Evolutionary conservation across 257 asterid species (phyloP), one percentile per base, ranked within the genome.

Genomic region (Fraxinus anomala): DNA sequence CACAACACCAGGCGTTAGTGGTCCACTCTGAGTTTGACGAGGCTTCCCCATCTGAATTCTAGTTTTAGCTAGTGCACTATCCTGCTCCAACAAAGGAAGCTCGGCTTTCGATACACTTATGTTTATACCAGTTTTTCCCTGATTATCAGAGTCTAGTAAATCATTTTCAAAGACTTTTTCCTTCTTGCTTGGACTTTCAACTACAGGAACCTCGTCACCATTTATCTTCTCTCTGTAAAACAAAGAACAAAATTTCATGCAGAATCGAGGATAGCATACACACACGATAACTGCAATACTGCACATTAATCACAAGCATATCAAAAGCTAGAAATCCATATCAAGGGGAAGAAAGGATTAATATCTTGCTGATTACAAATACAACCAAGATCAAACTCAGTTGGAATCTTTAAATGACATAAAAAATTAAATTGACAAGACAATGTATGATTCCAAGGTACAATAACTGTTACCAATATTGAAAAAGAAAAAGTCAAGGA

Each of bases 11-110:
- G 96, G 92, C 89, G 81, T 85, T 84, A 96, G 96, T 11, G 98
- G 98, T 80, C 99, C 99, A 80, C 98, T 92, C 82, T 88, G 97
- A 80, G 90, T 88, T 91, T 89, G 93, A 76, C 96, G 96, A 83
- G 88, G 77, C 83, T 85, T 90, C 68, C 79, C 82, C 31, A 86
- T 74, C 87, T 89, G 96, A 83, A 67, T 85, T 82, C 82, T 86
- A 76, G 82, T 75, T 84, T 87, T 94, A 81, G 86, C 78, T 28
- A 42, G 86, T 69, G 80, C 76, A 65, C 73, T 80, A 83, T 91
- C 97, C 84, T 87, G 90, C 76, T 92, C 97, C 23, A 85, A 85
- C 77, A 85, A 10, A 39, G 83, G 83, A 76, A 80, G 70, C 76
- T 94, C 96, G 23, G 86, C 72, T 80, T 78, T 87, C 81, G 89